Evolutionary conservation across 176 grass and related monocot genomes (phyloP), one percentile per base, ranked within the genome.

Genomic region (Hordeum vulgare): DNA sequence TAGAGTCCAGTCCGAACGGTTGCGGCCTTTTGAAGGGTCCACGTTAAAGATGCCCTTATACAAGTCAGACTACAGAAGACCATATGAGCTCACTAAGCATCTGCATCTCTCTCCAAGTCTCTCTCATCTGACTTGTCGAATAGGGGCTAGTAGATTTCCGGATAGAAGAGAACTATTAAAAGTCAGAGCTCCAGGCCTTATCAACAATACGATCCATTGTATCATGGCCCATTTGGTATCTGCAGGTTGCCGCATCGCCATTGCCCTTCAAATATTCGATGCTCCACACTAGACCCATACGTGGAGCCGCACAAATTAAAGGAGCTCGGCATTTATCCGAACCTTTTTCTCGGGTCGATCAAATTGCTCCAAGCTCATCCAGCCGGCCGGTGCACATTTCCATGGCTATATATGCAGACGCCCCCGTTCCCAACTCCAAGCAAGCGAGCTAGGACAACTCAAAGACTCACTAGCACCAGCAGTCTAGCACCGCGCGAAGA

Each of bases 241-340:
- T 44, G 11, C 79, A 58, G 33, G 60, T 53, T 72, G 68, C 54
- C 57, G 75, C 81, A 44, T 12, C 4, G 26, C 28, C 57, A 62
- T 76, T 51, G 82, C 71, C 37, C n/a, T 81, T 74, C 47, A 76
- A 54, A 81, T 89, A 85, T 89, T 89, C 87, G 76, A 85, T 54
- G 18, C 51, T 80, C 76, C 69, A 84, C 80, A 57, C 40, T 67
- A 61, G 26, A 39, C 78, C 44, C 23, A 40, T 71, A 64, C 49
- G 62, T 77, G 87, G 80, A 74, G 81, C 73, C 25, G 14, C 77
- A 35, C 75, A 70, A 49, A 2, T 54, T 54, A 76, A 78, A 49
- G 21, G 61, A 21, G 29, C 73, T 71, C 61, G 53, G 54, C 80
- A 71, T 60, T 79, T 82, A 87, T 82, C 78, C 26, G 27, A 76